Evolutionary conservation across 495 filamentous ascomycete species (phyloP).

Genomic region (Aspergillus ostianus): DNA sequence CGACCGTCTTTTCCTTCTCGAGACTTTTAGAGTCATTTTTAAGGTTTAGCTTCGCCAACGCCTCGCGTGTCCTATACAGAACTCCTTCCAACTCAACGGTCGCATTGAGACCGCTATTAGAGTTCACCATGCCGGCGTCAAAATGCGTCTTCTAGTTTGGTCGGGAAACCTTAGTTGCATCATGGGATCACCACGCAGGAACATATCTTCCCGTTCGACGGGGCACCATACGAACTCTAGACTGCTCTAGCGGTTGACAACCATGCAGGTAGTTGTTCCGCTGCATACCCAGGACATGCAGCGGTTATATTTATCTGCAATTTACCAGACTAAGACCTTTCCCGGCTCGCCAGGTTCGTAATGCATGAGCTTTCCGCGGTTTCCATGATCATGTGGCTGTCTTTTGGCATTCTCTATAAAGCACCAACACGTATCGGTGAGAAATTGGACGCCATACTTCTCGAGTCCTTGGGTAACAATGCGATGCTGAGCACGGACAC

Average conservation of each 20-base stretch:
- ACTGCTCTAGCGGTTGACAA: not conserved
- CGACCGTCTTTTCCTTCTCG: too few species aligned
- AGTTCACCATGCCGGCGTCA: not conserved
- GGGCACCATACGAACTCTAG: not conserved
- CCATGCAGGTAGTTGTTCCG: not conserved
- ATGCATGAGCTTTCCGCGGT: slow-evolving; percentile 32
- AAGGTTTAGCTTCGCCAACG: not conserved
- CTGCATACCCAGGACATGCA: not conserved
- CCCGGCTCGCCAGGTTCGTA: too few species aligned
- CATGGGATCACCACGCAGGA: not conserved
- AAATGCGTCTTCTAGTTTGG: not conserved
- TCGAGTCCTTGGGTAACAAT: slow-evolving; percentile 18
- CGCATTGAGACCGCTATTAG: not conserved
- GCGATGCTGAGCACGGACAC: slow-evolving; percentile 19
- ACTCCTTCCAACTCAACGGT: not conserved
- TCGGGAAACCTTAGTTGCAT: not conserved
- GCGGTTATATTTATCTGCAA: slow-evolving; percentile 18
- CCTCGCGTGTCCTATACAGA: not conserved
- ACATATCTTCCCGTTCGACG: not conserved
- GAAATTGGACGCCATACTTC: slow-evolving; percentile 23
- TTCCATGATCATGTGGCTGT: slow-evolving; percentile 22
- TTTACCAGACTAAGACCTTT: too few species aligned
- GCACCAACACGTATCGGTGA: slow-evolving; percentile 36
- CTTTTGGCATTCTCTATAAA: slow-evolving; percentile 24
- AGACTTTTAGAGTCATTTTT: not conserved